A percentile compares a stretch with the other conserved stretches of the same genome.
Evolutionary conservation across 257 asterid species (phyloP).

Genomic region (Penstemon barbatus): DNA sequence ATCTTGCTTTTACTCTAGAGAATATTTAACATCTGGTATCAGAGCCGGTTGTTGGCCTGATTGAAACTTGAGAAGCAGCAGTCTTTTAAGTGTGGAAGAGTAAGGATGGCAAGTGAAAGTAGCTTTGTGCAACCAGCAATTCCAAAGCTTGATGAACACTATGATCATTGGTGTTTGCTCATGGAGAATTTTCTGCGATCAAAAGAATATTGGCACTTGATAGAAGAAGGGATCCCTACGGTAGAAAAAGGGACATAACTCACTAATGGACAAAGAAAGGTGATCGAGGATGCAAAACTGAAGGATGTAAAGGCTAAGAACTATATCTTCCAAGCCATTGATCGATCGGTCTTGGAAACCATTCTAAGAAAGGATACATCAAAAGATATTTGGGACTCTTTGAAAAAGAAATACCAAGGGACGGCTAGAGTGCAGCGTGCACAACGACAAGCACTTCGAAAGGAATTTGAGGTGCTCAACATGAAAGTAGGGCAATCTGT

Average conservation of each 20-base stretch:
- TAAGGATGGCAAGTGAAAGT: neutral
- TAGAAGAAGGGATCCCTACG: neutral
- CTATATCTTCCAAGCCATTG: too few species aligned
- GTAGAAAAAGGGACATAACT: neutral
- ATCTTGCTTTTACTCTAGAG: too few species aligned
- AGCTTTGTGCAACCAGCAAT: neutral
- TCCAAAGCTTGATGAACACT: constrained; percentile 4
- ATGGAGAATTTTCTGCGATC: constrained; percentile 16
- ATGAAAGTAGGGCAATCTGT: constrained; percentile 6
- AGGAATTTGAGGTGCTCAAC: neutral
- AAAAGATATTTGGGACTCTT: neutral
- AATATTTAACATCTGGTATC: too few species aligned
- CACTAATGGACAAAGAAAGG: neutral
- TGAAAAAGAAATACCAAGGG: constrained; percentile 14
- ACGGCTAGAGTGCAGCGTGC: neutral
- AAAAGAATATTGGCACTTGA: neutral
- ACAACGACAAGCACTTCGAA: neutral
- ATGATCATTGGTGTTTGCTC: constrained; percentile 6
- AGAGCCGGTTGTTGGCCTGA: too few species aligned
- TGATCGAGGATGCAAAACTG: neutral
- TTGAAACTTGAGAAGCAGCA: too few species aligned
- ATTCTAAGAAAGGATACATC: neutral
- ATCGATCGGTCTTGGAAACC: neutral
- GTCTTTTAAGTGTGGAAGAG: too few species aligned
- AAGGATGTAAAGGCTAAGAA: neutral